phyloP scores from a whole-genome alignment of 495 filamentous ascomycete species.

The Tuber brumale region DNA sequence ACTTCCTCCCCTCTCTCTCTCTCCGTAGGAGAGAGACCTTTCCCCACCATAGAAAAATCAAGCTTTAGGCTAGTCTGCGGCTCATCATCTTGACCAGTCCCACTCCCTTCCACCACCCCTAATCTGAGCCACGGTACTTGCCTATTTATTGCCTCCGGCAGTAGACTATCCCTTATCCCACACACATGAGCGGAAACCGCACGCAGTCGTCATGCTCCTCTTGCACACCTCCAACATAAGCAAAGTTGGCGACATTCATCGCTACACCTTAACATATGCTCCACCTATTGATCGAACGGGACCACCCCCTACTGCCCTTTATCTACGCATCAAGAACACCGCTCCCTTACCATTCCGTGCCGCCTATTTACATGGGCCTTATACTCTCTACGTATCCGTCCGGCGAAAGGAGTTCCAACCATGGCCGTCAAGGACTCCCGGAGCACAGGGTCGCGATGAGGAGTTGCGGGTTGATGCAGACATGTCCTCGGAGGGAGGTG shows the following conservation, averaged over 20 bases:
- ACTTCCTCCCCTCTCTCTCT: neutral
- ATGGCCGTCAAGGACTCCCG: constrained; percentile 29
- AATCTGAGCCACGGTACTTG: neutral
- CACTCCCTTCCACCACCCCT: neutral
- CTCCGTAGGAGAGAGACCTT: neutral
- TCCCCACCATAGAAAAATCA: neutral
- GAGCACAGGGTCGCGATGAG: constrained; percentile 14
- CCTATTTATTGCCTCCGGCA: neutral
- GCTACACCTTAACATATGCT: constrained; percentile 87
- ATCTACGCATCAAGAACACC: constrained; percentile 86
- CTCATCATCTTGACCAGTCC: neutral
- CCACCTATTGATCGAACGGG: constrained; percentile 81
- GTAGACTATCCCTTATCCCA: neutral
- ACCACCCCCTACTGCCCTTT: constrained; percentile 67
- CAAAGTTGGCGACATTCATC: constrained; percentile 85
- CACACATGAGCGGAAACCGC: neutral
- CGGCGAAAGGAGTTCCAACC: constrained; percentile 43
- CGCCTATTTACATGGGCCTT: constrained; percentile 92
- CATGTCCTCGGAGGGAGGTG: constrained; percentile 4
- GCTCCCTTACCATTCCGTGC: constrained; percentile 83
- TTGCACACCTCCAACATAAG: constrained; percentile 81
- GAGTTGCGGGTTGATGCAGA: constrained; percentile 23
- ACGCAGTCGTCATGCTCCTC: constrained; percentile 62
- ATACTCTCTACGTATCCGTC: constrained; percentile 77
- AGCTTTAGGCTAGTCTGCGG: neutral